Evolutionary conservation across 164 flowering plant genomes (phyloP), one percentile per base, ranked within the genome.

Genomic region (Stephania cephalantha): DNA sequence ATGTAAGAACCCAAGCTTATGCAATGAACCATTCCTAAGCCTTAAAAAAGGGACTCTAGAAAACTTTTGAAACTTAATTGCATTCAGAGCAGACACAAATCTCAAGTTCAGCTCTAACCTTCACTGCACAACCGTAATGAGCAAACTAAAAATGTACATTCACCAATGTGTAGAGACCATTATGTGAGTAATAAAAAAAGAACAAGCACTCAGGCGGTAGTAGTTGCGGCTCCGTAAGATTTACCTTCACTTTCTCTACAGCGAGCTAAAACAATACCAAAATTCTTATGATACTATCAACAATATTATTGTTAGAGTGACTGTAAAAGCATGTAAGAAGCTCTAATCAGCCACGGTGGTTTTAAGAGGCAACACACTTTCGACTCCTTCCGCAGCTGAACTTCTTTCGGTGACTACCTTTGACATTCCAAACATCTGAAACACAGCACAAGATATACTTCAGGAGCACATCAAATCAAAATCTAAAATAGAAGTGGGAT

Each of bases 381-480:
- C 95, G 74, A 90, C 91, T 84, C 73, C 91, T 67, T 84, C 75
- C 9, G 80, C n/a, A 25, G 78, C 84, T 29, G 90, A 70, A 69
- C 66, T 85, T 80, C 87, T 90, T 45, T 89, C 88, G 2, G 95
- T 92, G 31, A 90, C 96, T 70, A 81, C 72, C 83, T 93, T 93
- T 18, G 96, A 90, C 90, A 90, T 89, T 68, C 91, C 88, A 80
- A 93, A 90, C 98, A 93, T 91, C 97, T 91, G 89, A 68, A 75
- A 79, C 29, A 63, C 11, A 61, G 31, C 30, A 53, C 68, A 77
- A 71, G 55, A 30, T 10, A 12, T 68, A 18, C 68, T 76, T 69
- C 11, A 71, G 61, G 7, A 35, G 15, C 63, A 13, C 42, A 72
- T 35, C 5, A 22, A 76, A 17, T 22, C 52, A 64, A 8, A 8